Base-by-base conservation (phyloP, 768 basidiomycete genomes). In the Kwoniella shandongensis region DNA sequence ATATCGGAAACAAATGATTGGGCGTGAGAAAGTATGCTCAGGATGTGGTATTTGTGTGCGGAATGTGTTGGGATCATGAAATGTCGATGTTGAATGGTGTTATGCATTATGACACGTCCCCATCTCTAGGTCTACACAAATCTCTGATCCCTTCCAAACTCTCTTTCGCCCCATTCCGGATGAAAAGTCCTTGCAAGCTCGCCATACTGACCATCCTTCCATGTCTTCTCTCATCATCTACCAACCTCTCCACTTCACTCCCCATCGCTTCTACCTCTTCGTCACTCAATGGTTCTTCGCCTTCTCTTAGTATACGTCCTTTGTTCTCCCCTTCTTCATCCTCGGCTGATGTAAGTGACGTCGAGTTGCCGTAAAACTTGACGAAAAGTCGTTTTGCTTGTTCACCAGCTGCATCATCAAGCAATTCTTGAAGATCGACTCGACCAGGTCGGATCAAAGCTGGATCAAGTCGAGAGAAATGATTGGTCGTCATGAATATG, bases 401-500 rank as follows among this genome's bases (percentile, higher is more conserved):
- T 48, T 79, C 77, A 0, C 91, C 84, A 23, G 83, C 86, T 4
- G 96, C 90, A 66, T 99, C 89, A 75, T 87, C 91, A 46, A 99
- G 83, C 35, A 88, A 78, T 63, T 89, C 84, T 25, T 84, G 81
- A 44, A 97, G 76, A 75, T 99, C 96, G 40, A 99, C 93, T 10
- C 96, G 84, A 17, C 96, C 96, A 0, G 96, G 94, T 48, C 96
- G 86, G 70, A 98, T 90, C 44, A 99, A 83, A 0, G 94, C 96
- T 5, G 91, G 87, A 77, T 99, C 96, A 32, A 99, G 83, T 61
- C 81, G 82, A 58, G 88, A 85, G 51, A 89, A 74, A 67, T 98
- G 96, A 76, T 99, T 99, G n/a, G 96, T 98, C 0, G 96, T 99
- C 86, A 99, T 89, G 79, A 99, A 99, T 32, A 99, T 84, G 72